Evolutionary conservation across 2,329 filamentous ascomycete genomes (phyloP).

Genomic region (Xylogone sp.): DNA sequence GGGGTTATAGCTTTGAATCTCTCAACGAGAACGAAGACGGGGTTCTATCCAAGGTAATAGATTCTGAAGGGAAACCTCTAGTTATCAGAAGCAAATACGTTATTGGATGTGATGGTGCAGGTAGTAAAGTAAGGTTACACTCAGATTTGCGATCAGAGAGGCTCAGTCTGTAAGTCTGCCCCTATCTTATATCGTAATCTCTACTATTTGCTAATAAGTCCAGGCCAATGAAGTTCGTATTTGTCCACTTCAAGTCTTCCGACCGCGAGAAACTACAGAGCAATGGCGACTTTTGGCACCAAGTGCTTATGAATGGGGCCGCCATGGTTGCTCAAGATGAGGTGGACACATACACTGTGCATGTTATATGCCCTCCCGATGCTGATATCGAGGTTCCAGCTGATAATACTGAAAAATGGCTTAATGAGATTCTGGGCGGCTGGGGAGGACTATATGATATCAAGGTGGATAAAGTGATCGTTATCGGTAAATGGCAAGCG

Average conservation of each 20-base stretch:
- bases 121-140: conserved; percentile 11
- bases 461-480: neutral
- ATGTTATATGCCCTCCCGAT: neutral
- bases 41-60: neutral
- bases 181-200: too few relatives aligned
- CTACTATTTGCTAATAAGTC: neutral
- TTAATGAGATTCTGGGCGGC: neutral
- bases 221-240: neutral
- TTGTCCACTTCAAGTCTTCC: neutral
- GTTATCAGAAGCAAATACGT: conserved; percentile 23
- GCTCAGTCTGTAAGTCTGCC: neutral
- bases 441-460: neutral
- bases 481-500: neutral
- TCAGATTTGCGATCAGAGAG: neutral
- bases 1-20: neutral
- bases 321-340: neutral
- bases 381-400: neutral
- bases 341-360: neutral
- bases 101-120: conserved; percentile 33
- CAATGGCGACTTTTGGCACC: neutral
- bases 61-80: neutral
- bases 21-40: neutral
- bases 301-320: neutral
- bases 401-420: neutral
- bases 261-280: neutral